These are phyloP conservation scores for Gastrodia elata DNA, from an alignment of 106 monocot species.

Conservation along the genomic window DNA sequence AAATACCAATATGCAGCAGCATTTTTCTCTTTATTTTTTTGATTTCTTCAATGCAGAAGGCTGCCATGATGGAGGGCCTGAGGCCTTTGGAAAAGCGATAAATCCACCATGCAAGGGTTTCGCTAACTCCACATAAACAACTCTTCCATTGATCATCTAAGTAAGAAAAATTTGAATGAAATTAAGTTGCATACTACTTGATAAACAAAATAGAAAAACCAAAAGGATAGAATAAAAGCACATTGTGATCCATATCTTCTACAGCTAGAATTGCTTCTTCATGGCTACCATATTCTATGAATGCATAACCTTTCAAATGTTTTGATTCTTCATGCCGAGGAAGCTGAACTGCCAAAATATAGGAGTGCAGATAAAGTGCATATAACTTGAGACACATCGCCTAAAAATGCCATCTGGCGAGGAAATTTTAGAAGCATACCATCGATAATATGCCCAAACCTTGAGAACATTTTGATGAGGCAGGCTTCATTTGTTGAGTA, in stretches of 20 bases:
- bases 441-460: constrained; percentile 37
- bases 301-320: constrained; percentile 54
- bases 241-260: constrained; percentile 50
- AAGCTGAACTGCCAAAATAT: constrained; percentile 29
- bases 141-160: constrained; percentile 39
- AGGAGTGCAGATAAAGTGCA: background rate
- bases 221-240: no score
- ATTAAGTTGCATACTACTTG: background rate
- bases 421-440: constrained; percentile 12
- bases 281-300: constrained; percentile 49
- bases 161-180: background rate
- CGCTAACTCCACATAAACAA: constrained; percentile 38
- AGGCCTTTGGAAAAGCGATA: constrained; percentile 28
- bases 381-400: background rate
- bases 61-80: constrained; percentile 27
- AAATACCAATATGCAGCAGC: background rate
- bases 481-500: constrained; percentile 31
- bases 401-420: background rate
- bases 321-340: constrained; percentile 37
- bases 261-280: constrained; percentile 50
- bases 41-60: background rate
- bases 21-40: background rate
- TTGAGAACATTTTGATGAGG: constrained; percentile 41
- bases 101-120: constrained; percentile 18
- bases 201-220: no score